phyloP scores from a whole-genome alignment of 371 early-diverging fungal genomes.

The Massospora cicadina region DNA sequence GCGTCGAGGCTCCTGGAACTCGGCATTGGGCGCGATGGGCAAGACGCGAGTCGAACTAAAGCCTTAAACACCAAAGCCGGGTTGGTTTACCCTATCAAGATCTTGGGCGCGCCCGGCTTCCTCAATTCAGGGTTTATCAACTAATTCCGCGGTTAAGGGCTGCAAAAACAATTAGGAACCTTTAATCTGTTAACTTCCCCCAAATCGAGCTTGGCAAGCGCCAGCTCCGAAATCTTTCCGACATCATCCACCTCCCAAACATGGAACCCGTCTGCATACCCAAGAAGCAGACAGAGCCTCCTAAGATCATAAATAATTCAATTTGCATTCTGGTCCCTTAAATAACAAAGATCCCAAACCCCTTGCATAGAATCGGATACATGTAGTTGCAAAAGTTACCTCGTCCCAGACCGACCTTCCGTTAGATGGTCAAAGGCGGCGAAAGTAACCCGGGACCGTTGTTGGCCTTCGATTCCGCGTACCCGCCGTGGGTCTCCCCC shows the following conservation, averaged over 20 bases:
- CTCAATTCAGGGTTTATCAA: not conserved
- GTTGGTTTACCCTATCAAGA: not conserved
- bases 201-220: slow-evolving; percentile 31
- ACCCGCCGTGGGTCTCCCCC: not conserved
- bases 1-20: not conserved
- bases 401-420: not conserved
- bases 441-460: not conserved
- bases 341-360: not conserved
- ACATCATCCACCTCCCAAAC: slow-evolving; percentile 56
- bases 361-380: not conserved
- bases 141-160: not conserved
- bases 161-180: not conserved
- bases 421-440: not conserved
- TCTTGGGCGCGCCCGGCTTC: not conserved
- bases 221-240: slow-evolving; percentile 49
- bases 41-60: not conserved
- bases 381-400: not conserved
- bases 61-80: not conserved
- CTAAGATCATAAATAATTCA: not conserved
- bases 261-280: slow-evolving; percentile 64
- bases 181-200: slow-evolving; percentile 30
- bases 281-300: slow-evolving; percentile 40
- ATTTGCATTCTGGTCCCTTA: no score
- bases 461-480: not conserved
- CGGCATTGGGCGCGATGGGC: not conserved